Evolutionary conservation across 2,329 filamentous ascomycete genomes (phyloP), one percentile per base, ranked within the genome.

Genomic region (Thyridium curvatum): DNA sequence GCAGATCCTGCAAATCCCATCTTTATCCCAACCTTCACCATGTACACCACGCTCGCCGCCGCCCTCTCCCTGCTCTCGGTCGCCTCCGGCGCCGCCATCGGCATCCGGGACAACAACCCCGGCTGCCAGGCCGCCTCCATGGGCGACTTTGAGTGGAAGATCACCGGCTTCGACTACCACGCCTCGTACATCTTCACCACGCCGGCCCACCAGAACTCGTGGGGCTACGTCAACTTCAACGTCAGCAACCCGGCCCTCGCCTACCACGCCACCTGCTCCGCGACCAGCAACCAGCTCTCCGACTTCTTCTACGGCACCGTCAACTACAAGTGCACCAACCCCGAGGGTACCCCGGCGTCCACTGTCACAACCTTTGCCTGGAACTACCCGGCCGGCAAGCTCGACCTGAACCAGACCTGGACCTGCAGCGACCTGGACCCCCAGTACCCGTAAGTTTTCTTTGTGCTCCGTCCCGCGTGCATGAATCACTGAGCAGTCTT

Each of bases 81-180:
- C 18, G 36, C 21, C 38, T 34, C 31, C 34, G n/a, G 26, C 14
- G 35, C 2, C 17, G 38, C 21, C 15, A 16, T 5, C 17, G 26
- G 26, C 6, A 14, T 12, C 32, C 41, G 35, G 5, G 40, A 38
- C 41, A 14, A 9, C 40, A 40, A 49, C 34, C 41, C 51, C 1
- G 56, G 55, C 32, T 68, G 64, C 48, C 51, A 53, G 17, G 42
- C 49, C 5, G 41, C 45, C 12, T 62, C 65, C 2, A 54, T 60
- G 38, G 39, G 44, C 30, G 26, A 41, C 6, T 36, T 36, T 28
- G 14, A 28, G 32, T 75, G 71, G 69, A 54, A 51, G 1, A 47
- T 74, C 32, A 46, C 57, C 34, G 50, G 58, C 52, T 71, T 77
- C 42, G 61, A 66, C 52, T 75, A 96, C 60, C 64, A 69, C 52